Percentiles rank a stretch among this genome's conserved stretches.
phyloP scores from a whole-genome alignment of 805 yeast species.

The Lipomyces kockii region DNA sequence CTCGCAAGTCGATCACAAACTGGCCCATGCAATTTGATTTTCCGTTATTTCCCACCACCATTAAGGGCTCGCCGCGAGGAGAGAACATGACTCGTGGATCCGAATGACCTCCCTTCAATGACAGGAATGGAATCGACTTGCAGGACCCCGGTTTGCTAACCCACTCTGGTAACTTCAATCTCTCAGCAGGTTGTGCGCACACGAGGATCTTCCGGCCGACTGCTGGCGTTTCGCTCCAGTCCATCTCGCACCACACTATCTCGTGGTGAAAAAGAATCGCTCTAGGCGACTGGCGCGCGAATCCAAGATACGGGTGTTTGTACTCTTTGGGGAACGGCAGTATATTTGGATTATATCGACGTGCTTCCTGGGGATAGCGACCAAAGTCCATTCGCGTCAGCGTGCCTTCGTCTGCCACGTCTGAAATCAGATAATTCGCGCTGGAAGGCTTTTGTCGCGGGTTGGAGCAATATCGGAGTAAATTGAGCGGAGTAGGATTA shows the following conservation, averaged over 20 bases:
- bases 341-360: constrained; percentile 25
- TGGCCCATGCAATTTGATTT: constrained; percentile 24
- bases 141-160: constrained; percentile 12
- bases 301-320: constrained; percentile 16
- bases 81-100: constrained; percentile 33
- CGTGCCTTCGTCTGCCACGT: constrained; percentile 17
- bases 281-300: constrained; percentile 17
- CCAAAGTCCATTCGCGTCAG: constrained; percentile 12
- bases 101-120: constrained; percentile 18
- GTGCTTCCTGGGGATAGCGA: neutral
- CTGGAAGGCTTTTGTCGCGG: neutral
- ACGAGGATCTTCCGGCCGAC: constrained; percentile 18
- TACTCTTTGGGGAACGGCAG: constrained; percentile 25
- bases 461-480: constrained; percentile 15
- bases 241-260: constrained; percentile 27
- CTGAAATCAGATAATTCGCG: constrained; percentile 5
- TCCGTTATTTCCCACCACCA: constrained; percentile 34
- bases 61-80: constrained; percentile 35
- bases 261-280: constrained; percentile 20
- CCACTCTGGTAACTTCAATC: constrained; percentile 10
- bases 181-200: constrained; percentile 4
- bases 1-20: constrained; percentile 28
- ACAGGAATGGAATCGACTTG: constrained; percentile 2
- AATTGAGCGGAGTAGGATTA: constrained; percentile 18
- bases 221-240: constrained; percentile 18